These are phyloP conservation scores for Aspergillus indologenus DNA, from an alignment of 495 filamentous ascomycete genomes.

Conservation along the genomic window DNA sequence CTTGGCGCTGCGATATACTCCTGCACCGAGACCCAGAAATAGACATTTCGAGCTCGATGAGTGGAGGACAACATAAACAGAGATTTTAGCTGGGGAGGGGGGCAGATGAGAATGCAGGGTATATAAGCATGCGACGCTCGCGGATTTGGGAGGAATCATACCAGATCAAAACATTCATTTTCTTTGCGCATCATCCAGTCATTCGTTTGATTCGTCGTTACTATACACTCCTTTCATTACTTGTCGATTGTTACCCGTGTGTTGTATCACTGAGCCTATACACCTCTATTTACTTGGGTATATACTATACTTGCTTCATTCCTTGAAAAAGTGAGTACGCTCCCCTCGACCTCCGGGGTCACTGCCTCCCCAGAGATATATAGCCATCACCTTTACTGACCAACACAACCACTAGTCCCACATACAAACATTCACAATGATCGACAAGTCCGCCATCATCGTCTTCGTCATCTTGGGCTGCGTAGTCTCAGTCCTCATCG, in stretches of 20 bases:
- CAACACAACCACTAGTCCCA: background rate
- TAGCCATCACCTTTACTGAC: too few relatives aligned
- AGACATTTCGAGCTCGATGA: background rate
- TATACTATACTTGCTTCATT: background rate
- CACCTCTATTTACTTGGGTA: background rate
- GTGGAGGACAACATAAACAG: background rate
- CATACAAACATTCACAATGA: background rate
- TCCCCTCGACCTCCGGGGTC: too few relatives aligned
- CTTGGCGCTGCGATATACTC: background rate
- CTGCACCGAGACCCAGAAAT: background rate
- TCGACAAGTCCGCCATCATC: slow-evolving; percentile 16
- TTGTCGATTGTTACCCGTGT: background rate
- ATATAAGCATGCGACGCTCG: background rate
- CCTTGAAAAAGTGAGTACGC: background rate
- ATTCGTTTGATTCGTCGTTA: background rate
- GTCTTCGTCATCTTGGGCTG: slow-evolving; percentile 25
- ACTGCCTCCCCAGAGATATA: too few relatives aligned
- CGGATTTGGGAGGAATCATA: background rate
- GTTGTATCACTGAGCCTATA: background rate
- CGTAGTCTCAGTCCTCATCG: slow-evolving; percentile 22
- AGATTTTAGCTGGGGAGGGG: background rate
- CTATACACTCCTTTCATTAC: background rate
- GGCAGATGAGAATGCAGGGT: background rate
- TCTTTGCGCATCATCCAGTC: background rate
- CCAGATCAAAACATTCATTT: background rate